These are phyloP conservation scores for Kluyveromyces lactis DNA, from an alignment of 805 yeast species.

Conservation along the genomic window DNA sequence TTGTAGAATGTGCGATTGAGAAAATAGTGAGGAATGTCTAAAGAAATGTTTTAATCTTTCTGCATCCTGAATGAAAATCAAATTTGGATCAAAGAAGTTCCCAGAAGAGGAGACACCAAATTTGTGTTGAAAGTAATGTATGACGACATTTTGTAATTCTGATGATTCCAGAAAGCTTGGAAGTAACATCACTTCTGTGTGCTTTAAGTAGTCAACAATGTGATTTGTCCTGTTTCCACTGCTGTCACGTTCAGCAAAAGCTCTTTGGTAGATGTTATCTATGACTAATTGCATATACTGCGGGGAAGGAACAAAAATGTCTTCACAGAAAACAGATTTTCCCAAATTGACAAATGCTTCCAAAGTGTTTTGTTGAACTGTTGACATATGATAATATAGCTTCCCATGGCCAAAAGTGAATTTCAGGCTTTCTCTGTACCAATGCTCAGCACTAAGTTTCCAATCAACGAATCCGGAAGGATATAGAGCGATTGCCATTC, in stretches of 20 bases:
- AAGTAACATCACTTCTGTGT: constrained; percentile 57
- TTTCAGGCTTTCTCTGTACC: constrained; percentile 71
- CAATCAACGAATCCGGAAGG: constrained; percentile 77
- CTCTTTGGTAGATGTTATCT: constrained; percentile 59
- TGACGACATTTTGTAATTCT: constrained; percentile 50
- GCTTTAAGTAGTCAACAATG: constrained; percentile 35
- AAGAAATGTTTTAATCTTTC: constrained; percentile 56
- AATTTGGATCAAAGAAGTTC: constrained; percentile 48
- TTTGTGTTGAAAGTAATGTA: constrained; percentile 53
- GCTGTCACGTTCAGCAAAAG: constrained; percentile 33
- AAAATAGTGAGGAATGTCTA: constrained; percentile 67
- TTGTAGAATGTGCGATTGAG: constrained; percentile 67
- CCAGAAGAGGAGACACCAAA: constrained; percentile 59
- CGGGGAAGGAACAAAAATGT: constrained; percentile 76
- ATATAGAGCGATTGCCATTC: constrained; percentile 83
- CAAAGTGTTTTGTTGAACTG: constrained; percentile 62
- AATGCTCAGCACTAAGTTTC: constrained; percentile 73
- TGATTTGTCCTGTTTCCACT: constrained; percentile 25
- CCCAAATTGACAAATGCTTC: constrained; percentile 77
- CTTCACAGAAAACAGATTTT: constrained; percentile 69
- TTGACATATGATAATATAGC: constrained; percentile 78
- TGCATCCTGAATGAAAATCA: constrained; percentile 30
- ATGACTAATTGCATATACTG: constrained; percentile 71
- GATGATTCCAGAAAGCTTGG: constrained; percentile 47
- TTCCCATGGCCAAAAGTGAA: constrained; percentile 79